phyloP scores from a whole-genome alignment of 768 basidiomycete genomes.

The Lentinula edodes region DNA sequence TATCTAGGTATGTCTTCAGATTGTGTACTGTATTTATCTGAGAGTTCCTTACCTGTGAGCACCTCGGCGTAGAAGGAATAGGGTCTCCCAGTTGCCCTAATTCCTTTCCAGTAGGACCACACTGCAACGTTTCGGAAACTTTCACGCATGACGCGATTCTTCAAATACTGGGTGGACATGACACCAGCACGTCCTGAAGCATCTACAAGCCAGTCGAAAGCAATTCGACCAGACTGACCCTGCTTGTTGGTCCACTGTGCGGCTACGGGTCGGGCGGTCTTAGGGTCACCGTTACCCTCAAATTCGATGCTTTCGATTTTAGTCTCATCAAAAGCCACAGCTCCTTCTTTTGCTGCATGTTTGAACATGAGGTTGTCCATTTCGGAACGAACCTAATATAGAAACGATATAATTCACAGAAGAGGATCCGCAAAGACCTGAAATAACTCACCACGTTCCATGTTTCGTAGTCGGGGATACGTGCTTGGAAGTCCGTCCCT shows the following conservation, averaged over 20 bases:
- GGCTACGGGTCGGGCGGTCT: constrained; percentile 33
- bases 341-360: constrained; percentile 50
- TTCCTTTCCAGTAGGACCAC: constrained; percentile 74
- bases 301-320: constrained; percentile 47
- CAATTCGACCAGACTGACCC: constrained; percentile 37
- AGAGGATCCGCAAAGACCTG: not conserved
- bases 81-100: constrained; percentile 35
- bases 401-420: not conserved
- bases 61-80: constrained; percentile 35
- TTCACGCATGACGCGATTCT: constrained; percentile 62
- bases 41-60: constrained; percentile 48
- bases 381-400: constrained; percentile 48
- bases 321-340: constrained; percentile 47
- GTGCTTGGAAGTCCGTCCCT: constrained; percentile 58
- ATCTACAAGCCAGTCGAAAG: constrained; percentile 66
- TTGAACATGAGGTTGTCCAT: constrained; percentile 54
- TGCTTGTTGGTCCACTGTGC: constrained; percentile 36
- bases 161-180: constrained; percentile 63
- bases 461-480: constrained; percentile 47
- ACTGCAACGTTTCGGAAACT: constrained; percentile 68
- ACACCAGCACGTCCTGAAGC: constrained; percentile 68
- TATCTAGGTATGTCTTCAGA: constrained; percentile 32
- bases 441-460: constrained; percentile 54
- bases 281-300: constrained; percentile 23
- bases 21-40: constrained; percentile 28